These are phyloP conservation scores for Blastosporella zonata DNA, from an alignment of 1,284 basidiomycete genomes.

Conservation along the genomic window DNA sequence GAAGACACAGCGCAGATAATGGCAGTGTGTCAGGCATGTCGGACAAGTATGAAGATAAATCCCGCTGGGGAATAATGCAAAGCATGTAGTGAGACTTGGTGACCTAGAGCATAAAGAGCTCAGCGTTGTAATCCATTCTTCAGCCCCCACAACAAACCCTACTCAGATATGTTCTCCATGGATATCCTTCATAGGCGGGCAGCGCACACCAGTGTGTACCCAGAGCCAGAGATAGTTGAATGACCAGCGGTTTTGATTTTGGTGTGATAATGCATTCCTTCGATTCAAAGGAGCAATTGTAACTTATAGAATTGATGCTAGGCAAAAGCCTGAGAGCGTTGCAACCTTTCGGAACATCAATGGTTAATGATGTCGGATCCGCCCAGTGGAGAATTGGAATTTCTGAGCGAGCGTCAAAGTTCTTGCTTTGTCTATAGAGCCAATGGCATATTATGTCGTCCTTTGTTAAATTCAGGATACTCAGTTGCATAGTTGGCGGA, in stretches of 20 bases:
- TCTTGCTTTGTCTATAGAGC: slow-evolving; percentile 9
- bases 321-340: slow-evolving; percentile 14
- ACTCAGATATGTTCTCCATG: slow-evolving; percentile 56
- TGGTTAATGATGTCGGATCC: slow-evolving; percentile 19
- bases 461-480: slow-evolving; percentile 45
- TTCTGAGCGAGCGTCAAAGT: not conserved
- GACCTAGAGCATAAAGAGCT: slow-evolving; percentile 29
- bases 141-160: slow-evolving; percentile 37
- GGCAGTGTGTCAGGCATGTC: slow-evolving; percentile 63
- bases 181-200: slow-evolving; percentile 38
- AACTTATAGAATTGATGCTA: not conserved
- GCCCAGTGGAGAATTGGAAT: slow-evolving; percentile 16
- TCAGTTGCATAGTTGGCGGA: slow-evolving; percentile 35
- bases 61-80: slow-evolving; percentile 53
- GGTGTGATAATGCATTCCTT: slow-evolving; percentile 25
- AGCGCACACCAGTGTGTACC: slow-evolving; percentile 45
- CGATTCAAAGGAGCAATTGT: slow-evolving; percentile 5
- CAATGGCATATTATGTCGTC: slow-evolving; percentile 31
- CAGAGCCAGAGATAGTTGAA: slow-evolving; percentile 27
- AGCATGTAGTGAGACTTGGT: slow-evolving; percentile 41
- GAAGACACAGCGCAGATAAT: slow-evolving; percentile 70
- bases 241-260: slow-evolving; percentile 22
- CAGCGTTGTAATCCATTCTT: not conserved
- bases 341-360: slow-evolving; percentile 16
- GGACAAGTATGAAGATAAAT: slow-evolving; percentile 59